Percentiles rank a stretch among this genome's conserved stretches.
Evolutionary conservation across 129 eudicot genomes (phyloP).

Genomic region (Sambucus nigra): DNA sequence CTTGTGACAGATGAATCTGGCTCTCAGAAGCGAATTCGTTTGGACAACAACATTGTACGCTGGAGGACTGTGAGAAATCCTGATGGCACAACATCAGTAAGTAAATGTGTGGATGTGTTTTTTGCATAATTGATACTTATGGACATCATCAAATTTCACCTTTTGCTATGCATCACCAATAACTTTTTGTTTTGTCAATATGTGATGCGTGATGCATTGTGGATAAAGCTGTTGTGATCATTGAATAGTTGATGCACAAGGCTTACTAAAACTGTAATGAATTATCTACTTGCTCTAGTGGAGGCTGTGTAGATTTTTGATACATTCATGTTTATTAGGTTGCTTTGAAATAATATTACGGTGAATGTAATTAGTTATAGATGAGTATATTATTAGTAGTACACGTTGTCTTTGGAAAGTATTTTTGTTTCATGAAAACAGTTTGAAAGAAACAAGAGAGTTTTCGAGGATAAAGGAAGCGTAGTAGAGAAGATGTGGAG

Average conservation of each 20-base stretch:
- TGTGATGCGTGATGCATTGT: neutral
- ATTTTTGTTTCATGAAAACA: too few species aligned
- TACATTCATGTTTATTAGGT: too few species aligned
- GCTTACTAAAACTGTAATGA: neutral
- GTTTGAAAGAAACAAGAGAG: too few species aligned
- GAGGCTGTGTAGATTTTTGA: too few species aligned
- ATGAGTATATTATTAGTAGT: too few species aligned
- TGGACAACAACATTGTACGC: slow-evolving; percentile 92
- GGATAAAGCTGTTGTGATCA: neutral
- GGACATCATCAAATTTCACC: neutral
- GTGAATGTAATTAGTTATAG: too few species aligned
- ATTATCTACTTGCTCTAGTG: neutral
- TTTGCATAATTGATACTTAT: slow-evolving; percentile 12
- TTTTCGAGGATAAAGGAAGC: too few species aligned
- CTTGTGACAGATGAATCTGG: slow-evolving; percentile 94
- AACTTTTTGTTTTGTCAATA: neutral
- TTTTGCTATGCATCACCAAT: neutral
- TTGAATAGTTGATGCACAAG: neutral
- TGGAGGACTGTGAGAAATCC: slow-evolving; percentile 80
- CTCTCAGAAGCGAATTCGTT: slow-evolving; percentile 73
- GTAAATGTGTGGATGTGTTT: slow-evolving; percentile 13
- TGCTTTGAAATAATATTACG: too few species aligned
- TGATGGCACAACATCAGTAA: slow-evolving; percentile 74
- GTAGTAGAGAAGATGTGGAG: too few species aligned
- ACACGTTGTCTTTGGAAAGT: too few species aligned